Evolutionary conservation across 2,329 filamentous ascomycete genomes (phyloP).

Genomic region (Trichoderma atrobrunneum): DNA sequence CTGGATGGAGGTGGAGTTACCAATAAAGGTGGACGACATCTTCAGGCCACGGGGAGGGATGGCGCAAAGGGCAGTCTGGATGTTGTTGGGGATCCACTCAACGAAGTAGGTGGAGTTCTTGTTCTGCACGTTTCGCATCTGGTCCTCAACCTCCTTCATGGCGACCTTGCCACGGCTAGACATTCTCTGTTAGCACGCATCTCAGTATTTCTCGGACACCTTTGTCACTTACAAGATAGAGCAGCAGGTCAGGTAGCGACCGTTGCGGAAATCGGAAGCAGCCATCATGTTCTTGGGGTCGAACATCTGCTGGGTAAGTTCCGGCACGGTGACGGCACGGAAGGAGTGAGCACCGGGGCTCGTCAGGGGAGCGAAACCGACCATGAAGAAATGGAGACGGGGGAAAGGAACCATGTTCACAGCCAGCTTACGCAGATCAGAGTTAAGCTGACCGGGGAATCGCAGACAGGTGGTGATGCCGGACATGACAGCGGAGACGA

Average conservation of each 20-base stretch:
- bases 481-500: slow-evolving; percentile 99
- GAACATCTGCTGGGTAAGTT: slow-evolving; percentile 99
- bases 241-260: slow-evolving; percentile 98
- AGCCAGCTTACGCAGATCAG: slow-evolving; percentile 97
- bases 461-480: slow-evolving; percentile 97
- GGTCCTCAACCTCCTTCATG: slow-evolving; percentile 99
- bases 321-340: slow-evolving; percentile 95
- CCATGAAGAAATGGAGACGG: slow-evolving; percentile 99
- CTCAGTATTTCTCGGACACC: background rate
- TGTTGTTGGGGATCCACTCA: slow-evolving; percentile 99
- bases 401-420: slow-evolving; percentile 99
- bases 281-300: slow-evolving; percentile 99
- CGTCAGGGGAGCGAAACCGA: slow-evolving; percentile 97
- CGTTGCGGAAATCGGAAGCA: slow-evolving; percentile 99
- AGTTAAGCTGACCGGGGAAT: slow-evolving; percentile 99
- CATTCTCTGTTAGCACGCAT: slow-evolving; percentile 16
- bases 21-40: slow-evolving; percentile 99
- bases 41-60: slow-evolving; percentile 96
- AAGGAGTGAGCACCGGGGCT: slow-evolving; percentile 82
- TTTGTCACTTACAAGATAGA: slow-evolving; percentile 77
- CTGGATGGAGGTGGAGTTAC: slow-evolving; percentile 99
- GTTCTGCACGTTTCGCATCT: slow-evolving; percentile 99
- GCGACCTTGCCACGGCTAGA: slow-evolving; percentile 92
- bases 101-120: slow-evolving; percentile 99
- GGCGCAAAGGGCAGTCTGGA: slow-evolving; percentile 98